Base-by-base conservation (phyloP, 1,284 basidiomycete genomes). In the Puccinia hordei region DNA sequence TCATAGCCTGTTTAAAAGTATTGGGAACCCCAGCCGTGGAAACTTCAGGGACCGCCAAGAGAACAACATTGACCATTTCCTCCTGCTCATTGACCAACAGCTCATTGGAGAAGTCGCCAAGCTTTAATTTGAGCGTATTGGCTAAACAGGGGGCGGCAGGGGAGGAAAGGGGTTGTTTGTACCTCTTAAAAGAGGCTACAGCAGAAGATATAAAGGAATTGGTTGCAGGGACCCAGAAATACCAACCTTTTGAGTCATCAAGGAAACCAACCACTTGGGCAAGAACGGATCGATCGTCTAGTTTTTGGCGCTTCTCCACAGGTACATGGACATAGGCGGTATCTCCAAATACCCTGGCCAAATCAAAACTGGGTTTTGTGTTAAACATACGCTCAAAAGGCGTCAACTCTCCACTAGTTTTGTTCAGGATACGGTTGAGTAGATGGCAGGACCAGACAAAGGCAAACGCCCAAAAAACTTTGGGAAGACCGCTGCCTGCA, bases 351-450 rank as follows among this genome's bases (percentile, higher is more conserved):
- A 12, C 12, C 12, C 38, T 6, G 6, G 12, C 12, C 6, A 4
- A 30, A 35, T 77, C 65, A 41, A 66, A 27, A 27, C 33, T 30
- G n/a, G 74, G 74, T 22, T 65, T 46, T 3, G 8, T 10, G 5
- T n/a, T 10, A 51, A 77, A 69, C 1, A 77, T 30, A 10, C 17
- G 10, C 55, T 77, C 65, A 24, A 30, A 53, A 24, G 75, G 75
- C 22, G 75, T 69, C 2, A 35, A 3, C 13, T 27, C n/a, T 1
- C 65, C 46, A 22, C 44, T 68, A 17, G 35, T 15, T 10, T 9
- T 17, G 33, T 77, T 77, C 2, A 63, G 75, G 4, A 77, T 53
- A 6, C 61, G 27, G 33, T 77, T 77, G 15, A 51, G 75, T 2
- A 5, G 30, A 30, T 33, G 10, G 15, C 57, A 59, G 12, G 57